These are phyloP conservation scores for Coniella vitis DNA, from an alignment of 2,329 filamentous ascomycete species.

Conservation along the genomic window DNA sequence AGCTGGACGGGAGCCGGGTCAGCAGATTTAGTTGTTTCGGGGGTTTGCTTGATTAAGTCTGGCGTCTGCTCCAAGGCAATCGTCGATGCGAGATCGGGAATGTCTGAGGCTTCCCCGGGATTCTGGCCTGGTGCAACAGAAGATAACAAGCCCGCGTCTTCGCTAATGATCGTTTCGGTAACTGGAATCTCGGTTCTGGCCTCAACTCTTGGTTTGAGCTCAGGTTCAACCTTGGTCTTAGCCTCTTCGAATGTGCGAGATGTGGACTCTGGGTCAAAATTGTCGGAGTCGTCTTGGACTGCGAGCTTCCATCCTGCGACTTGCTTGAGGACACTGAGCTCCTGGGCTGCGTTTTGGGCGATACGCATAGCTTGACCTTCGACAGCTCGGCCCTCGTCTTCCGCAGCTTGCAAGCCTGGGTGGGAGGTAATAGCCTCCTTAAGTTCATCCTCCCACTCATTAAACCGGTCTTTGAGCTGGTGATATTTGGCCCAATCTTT, in stretches of 20 bases:
- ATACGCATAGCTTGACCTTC: constrained; percentile 75
- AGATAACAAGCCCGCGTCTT: constrained; percentile 11
- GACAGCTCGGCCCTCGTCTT: constrained; percentile 49
- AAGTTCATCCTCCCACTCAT: constrained; percentile 78
- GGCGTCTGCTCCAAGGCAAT: constrained; percentile 28
- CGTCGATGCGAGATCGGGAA: constrained; percentile 14
- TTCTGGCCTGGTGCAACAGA: constrained; percentile 9
- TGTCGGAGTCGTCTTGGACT: constrained; percentile 65
- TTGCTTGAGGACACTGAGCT: constrained; percentile 74
- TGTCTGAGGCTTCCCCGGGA: constrained; percentile 6
- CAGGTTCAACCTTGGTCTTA: constrained; percentile 19
- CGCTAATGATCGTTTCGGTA: neutral
- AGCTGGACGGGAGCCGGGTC: constrained; percentile 17
- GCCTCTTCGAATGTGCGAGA: constrained; percentile 46
- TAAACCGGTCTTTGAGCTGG: constrained; percentile 73
- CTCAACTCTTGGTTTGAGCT: constrained; percentile 21
- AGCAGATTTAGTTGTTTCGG: constrained; percentile 19
- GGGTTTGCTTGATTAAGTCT: constrained; percentile 22
- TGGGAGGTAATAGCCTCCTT: constrained; percentile 69
- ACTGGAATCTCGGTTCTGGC: neutral
- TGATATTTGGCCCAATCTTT: constrained; percentile 97
- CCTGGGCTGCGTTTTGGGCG: constrained; percentile 71
- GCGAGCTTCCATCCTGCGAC: constrained; percentile 79
- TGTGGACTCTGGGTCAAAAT: constrained; percentile 67
- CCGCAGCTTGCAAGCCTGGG: constrained; percentile 61